Percentiles rank a stretch among this genome's conserved stretches.
Conservation (phyloP, 2,329 filamentous ascomycete species). For the Cercospora sp. region DNA sequence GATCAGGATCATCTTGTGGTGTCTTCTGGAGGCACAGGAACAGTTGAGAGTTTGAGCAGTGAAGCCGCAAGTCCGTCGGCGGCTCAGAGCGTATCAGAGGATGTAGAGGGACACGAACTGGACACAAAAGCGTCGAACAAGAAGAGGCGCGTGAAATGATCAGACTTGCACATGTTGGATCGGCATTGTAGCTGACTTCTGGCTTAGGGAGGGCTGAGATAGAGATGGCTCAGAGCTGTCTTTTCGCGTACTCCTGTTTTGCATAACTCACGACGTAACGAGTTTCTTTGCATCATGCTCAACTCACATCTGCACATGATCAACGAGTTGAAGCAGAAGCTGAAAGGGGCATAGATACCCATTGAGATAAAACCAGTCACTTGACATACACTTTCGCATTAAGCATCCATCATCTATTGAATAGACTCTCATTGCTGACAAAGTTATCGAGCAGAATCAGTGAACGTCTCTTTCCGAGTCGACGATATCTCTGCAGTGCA, state of each 20-base stretch:
- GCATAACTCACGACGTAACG: constrained; percentile 2
- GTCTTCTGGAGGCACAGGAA: constrained; percentile 21
- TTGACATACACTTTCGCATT: neutral
- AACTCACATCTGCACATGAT: neutral
- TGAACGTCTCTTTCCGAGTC: neutral
- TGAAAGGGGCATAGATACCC: neutral
- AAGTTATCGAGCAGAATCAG: neutral
- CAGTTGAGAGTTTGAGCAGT: constrained; percentile 46
- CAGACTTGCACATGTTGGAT: neutral
- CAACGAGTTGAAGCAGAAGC: neutral
- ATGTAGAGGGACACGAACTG: constrained; percentile 11
- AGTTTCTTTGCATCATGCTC: neutral
- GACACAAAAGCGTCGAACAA: constrained; percentile 33
- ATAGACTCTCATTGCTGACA: neutral
- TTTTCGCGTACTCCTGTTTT: neutral
- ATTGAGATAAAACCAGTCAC: neutral
- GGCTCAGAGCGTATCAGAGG: constrained; percentile 2
- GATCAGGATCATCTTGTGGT: constrained; percentile 18
- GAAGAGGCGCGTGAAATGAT: constrained; percentile 18
- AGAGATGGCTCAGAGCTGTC: neutral
- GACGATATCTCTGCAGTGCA: neutral
- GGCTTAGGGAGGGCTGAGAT: neutral
- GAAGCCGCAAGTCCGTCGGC: constrained; percentile 41
- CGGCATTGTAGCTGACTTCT: constrained; percentile 3
- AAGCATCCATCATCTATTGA: neutral